A percentile compares a stretch with the other conserved stretches of the same genome.
phyloP scores from a whole-genome alignment of 306 rosid species.

The Castanea sativa region DNA sequence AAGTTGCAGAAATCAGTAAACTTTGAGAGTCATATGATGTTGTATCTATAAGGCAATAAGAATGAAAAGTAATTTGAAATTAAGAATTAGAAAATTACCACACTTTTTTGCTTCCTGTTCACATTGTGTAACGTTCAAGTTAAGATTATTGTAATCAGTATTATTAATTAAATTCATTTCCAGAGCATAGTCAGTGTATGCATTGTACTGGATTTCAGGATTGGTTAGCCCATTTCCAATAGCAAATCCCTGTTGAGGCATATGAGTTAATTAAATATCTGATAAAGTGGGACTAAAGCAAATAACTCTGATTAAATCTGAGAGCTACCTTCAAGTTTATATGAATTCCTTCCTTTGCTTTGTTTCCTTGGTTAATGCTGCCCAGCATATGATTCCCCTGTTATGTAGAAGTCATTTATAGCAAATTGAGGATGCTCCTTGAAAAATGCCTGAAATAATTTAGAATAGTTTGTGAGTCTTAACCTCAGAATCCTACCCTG shows the following conservation, averaged over 20 bases:
- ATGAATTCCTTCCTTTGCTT: slow-evolving; percentile 67
- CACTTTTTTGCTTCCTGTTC: slow-evolving; percentile 47
- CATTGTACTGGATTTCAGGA: slow-evolving; percentile 73
- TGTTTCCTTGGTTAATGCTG: slow-evolving; percentile 89
- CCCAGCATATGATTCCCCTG: slow-evolving; percentile 95
- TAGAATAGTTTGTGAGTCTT: not conserved
- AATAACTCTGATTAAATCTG: slow-evolving; percentile 4
- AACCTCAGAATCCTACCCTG: not conserved
- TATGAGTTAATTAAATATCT: not conserved
- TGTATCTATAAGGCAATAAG: not conserved
- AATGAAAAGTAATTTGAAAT: not conserved
- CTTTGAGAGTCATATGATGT: not conserved
- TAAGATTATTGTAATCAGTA: slow-evolving; percentile 43
- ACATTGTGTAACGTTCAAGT: slow-evolving; percentile 52
- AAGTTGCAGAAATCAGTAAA: not conserved
- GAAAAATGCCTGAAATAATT: slow-evolving; percentile 66
- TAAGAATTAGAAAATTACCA: slow-evolving; percentile 33
- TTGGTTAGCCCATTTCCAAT: slow-evolving; percentile 90
- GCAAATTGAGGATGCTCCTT: slow-evolving; percentile 56
- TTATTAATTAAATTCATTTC: slow-evolving; percentile 46
- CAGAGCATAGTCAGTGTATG: slow-evolving; percentile 74
- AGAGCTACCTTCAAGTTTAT: slow-evolving; percentile 66
- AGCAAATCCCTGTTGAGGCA: slow-evolving; percentile 69
- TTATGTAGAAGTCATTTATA: slow-evolving; percentile 75
- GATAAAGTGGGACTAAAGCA: not conserved